phyloP scores from a whole-genome alignment of 768 basidiomycete genomes.

The Galerina marginata region DNA sequence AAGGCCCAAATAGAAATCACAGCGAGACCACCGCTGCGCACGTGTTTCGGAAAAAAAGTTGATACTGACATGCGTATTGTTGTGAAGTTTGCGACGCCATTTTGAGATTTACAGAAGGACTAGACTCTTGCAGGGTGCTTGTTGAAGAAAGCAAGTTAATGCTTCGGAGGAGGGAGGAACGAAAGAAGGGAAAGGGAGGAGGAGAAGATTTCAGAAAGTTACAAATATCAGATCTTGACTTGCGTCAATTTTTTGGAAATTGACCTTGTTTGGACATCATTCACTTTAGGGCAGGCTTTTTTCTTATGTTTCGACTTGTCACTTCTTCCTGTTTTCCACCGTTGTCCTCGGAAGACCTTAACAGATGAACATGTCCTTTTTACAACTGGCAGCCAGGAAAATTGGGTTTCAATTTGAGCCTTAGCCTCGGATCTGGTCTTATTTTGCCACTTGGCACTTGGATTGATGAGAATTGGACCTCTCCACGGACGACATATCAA shows the following conservation, averaged over 20 bases:
- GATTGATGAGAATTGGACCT: too few relatives aligned
- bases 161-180: slow-evolving; percentile 59
- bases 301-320: neutral
- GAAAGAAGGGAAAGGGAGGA: slow-evolving; percentile 27
- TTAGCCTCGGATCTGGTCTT: too few relatives aligned
- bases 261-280: slow-evolving; percentile 21
- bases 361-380: too few relatives aligned
- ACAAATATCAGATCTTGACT: slow-evolving; percentile 10
- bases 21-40: slow-evolving; percentile 5
- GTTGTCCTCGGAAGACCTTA: too few relatives aligned
- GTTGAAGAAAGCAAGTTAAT: slow-evolving; percentile 77
- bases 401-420: too few relatives aligned
- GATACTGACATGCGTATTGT: slow-evolving; percentile 82
- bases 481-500: neutral
- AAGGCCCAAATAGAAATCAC: slow-evolving; percentile 1
- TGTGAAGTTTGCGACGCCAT: slow-evolving; percentile 81
- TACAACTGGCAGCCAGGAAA: too few relatives aligned
- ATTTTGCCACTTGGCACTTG: too few relatives aligned
- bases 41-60: slow-evolving; percentile 20
- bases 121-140: slow-evolving; percentile 37
- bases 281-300: slow-evolving; percentile 17
- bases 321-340: neutral
- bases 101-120: slow-evolving; percentile 32
- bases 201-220: slow-evolving; percentile 12
- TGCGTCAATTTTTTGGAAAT: slow-evolving; percentile 22